A percentile compares a stretch with the other conserved stretches of the same genome.
Conservation (phyloP, 306 rosid genomes). For the Cicer pinnatifidum region DNA sequence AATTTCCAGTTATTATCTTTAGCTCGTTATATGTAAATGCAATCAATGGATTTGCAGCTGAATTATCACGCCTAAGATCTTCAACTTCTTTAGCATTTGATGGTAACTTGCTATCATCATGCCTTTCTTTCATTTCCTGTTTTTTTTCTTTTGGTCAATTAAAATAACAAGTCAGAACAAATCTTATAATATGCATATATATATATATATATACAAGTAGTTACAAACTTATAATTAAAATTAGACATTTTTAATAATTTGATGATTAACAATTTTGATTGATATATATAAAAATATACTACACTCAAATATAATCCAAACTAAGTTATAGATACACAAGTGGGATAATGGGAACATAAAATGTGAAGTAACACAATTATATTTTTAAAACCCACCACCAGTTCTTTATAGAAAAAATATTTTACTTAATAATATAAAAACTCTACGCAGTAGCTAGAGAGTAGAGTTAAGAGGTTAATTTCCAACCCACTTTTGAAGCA, state of each 20-base stretch:
- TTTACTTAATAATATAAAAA: conserved; percentile 38
- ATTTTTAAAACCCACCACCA: neutral
- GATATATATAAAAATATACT: too few relatives aligned
- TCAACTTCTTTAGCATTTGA: conserved; percentile 96
- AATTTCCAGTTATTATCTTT: conserved; percentile 75
- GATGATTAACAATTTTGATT: too few relatives aligned
- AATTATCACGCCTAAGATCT: conserved; percentile 71
- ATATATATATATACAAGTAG: too few relatives aligned
- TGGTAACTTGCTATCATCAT: conserved; percentile 70
- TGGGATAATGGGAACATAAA: too few relatives aligned
- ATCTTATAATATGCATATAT: neutral
- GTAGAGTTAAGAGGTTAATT: conserved; percentile 40
- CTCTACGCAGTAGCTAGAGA: conserved; percentile 47
- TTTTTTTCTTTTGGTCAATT: conserved; percentile 65
- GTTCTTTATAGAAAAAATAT: conserved; percentile 11
- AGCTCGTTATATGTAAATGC: conserved; percentile 80
- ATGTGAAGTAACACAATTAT: too few relatives aligned
- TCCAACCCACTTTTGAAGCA: conserved; percentile 50
- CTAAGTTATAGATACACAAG: too few relatives aligned
- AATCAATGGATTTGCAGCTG: conserved; percentile 81
- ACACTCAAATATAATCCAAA: too few relatives aligned
- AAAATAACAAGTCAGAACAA: conserved; percentile 47
- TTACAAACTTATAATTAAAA: too few relatives aligned
- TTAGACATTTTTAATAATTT: too few relatives aligned
- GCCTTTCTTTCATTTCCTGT: conserved; percentile 50